Conservation (phyloP, 768 basidiomycete genomes). For the Kwoniella newhampshirensis region DNA sequence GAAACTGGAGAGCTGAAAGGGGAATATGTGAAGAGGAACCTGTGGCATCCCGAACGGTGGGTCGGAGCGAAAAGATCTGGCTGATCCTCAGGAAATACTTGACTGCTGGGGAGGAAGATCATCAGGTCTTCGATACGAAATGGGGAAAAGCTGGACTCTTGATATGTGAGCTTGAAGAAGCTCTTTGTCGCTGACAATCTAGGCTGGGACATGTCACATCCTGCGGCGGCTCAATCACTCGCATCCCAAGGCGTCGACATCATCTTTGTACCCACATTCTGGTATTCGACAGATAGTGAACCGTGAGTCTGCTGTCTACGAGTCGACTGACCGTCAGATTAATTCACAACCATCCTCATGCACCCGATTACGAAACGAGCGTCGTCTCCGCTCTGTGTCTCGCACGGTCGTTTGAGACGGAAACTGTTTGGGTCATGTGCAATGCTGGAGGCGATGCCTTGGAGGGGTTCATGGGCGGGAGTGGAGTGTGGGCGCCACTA, state of each 20-base stretch:
- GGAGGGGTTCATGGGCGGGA: conserved; percentile 45
- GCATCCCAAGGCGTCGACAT: conserved; percentile 45
- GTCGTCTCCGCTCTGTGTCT: conserved; percentile 36
- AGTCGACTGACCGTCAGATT: conserved; percentile 11
- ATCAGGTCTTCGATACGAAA: conserved; percentile 38
- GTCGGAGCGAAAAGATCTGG: conserved; percentile 6
- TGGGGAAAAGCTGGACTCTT: conserved; percentile 44
- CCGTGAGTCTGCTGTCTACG: conserved; percentile 34
- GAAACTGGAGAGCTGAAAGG: conserved; percentile 30
- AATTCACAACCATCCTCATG: conserved; percentile 26
- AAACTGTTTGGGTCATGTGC: conserved; percentile 42
- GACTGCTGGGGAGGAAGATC: conserved; percentile 32
- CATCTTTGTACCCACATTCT: conserved; percentile 47
- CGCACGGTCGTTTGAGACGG: conserved; percentile 43
- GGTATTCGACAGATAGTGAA: conserved; percentile 45
- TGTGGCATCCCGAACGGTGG: conserved; percentile 50
- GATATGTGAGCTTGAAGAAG: conserved; percentile 30
- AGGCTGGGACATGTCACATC: conserved; percentile 50
- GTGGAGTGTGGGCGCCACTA: conserved; percentile 45
- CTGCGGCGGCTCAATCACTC: conserved; percentile 34
- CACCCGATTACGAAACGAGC: conserved; percentile 34
- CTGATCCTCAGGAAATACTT: conserved; percentile 38
- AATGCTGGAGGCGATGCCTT: conserved; percentile 39
- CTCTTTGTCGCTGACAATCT: conserved; percentile 3
- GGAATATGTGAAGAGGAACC: conserved; percentile 42